Evolutionary conservation across 371 early-diverging fungal genomes (phyloP).

Genomic region (Thermomucor indicae-seudaticae): DNA sequence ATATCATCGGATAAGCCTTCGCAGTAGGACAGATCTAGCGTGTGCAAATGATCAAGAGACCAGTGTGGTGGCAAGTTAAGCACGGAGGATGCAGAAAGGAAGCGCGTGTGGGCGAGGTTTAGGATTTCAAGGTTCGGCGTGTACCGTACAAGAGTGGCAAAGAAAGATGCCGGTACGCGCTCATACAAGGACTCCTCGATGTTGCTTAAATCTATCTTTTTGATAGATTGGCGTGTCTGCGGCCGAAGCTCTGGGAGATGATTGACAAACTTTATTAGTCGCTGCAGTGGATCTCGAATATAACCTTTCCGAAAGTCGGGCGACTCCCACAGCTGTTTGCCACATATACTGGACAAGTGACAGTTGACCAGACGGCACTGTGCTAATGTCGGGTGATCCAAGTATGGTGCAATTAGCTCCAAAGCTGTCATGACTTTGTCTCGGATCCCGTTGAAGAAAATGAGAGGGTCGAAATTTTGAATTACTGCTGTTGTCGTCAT

Average conservation of each 20-base stretch:
- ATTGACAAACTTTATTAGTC: constrained; percentile 22
- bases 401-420: not conserved
- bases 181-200: constrained; percentile 31
- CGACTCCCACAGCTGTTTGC: constrained; percentile 7
- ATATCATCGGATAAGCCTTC: constrained; percentile 25
- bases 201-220: constrained; percentile 13
- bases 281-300: constrained; percentile 14
- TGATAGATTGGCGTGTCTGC: constrained; percentile 1
- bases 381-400: not conserved
- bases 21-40: constrained; percentile 23
- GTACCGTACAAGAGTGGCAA: constrained; percentile 11
- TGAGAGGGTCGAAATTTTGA: constrained; percentile 5
- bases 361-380: constrained; percentile 5
- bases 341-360: not conserved
- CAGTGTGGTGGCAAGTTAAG: constrained; percentile 1
- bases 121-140: constrained; percentile 12
- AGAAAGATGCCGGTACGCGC: constrained; percentile 22
- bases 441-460: constrained; percentile 4
- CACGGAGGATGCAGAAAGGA: constrained; percentile 12
- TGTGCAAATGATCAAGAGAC: constrained; percentile 10
- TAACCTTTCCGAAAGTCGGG: constrained; percentile 13
- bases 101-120: constrained; percentile 13
- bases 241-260: constrained; percentile 13
- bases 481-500: not conserved
- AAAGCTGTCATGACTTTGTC: not conserved